These are phyloP conservation scores for Trichoderma brevicompactum DNA, from an alignment of 2,329 filamentous ascomycete genomes.

Conservation along the genomic window DNA sequence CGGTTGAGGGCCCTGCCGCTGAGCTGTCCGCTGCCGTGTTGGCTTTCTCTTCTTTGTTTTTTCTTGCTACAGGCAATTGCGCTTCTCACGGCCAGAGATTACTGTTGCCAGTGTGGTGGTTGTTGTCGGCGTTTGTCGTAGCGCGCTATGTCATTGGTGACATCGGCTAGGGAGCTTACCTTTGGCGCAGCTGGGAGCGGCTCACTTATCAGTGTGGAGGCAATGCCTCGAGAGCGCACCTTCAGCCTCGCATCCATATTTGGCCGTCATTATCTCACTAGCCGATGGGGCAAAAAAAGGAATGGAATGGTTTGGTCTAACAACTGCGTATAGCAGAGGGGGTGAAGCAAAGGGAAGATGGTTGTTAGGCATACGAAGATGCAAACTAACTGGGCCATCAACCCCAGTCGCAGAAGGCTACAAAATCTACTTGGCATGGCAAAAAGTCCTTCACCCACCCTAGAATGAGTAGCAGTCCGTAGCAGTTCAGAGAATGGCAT, in stretches of 20 bases:
- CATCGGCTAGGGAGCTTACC: conserved; percentile 20
- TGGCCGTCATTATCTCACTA: neutral
- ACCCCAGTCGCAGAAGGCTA: no score
- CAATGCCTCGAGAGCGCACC: neutral
- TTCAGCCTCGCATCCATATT: conserved; percentile 5
- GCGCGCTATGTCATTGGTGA: conserved; percentile 26
- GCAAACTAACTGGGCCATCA: no score
- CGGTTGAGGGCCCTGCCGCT: conserved; percentile 6
- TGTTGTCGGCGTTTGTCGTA: neutral
- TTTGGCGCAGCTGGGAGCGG: conserved; percentile 1
- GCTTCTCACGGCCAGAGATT: neutral
- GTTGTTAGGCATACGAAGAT: neutral
- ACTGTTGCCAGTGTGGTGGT: neutral
- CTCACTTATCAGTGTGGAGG: conserved; percentile 10
- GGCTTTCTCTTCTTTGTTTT: conserved; percentile 4
- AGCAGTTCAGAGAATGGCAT: no score
- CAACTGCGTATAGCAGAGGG: neutral
- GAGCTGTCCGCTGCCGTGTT: neutral
- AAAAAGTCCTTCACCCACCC: neutral
- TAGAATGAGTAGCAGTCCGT: neutral
- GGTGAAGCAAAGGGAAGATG: neutral
- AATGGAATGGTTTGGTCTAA: neutral
- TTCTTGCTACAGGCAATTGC: neutral
- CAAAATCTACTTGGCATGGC: neutral
- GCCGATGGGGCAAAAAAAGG: neutral